Evolutionary conservation across 2,329 filamentous ascomycete genomes (phyloP).

Genomic region (Kalaharituber pfeilii): DNA sequence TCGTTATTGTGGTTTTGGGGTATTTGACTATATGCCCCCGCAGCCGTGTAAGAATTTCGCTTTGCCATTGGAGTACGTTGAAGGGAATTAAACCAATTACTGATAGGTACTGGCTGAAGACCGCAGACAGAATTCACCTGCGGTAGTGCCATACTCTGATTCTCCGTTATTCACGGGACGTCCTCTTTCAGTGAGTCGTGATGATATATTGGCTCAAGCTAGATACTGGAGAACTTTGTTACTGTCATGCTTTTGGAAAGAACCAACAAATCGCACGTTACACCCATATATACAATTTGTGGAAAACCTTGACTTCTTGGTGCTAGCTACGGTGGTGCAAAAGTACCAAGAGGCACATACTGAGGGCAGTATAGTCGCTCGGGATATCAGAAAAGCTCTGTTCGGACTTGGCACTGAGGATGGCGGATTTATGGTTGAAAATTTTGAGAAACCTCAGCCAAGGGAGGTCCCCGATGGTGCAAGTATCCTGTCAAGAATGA

Average conservation of each 20-base stretch:
- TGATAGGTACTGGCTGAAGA: background rate
- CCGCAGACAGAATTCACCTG: background rate
- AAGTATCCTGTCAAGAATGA: background rate
- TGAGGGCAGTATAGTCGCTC: background rate
- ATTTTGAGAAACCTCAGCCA: too few species aligned
- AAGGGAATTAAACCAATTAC: background rate
- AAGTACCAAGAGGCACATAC: background rate
- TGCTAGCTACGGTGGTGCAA: background rate
- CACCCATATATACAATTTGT: background rate
- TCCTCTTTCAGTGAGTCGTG: background rate
- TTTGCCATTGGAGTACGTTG: background rate
- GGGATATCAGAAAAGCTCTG: background rate
- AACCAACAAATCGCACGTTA: background rate
- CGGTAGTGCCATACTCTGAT: background rate
- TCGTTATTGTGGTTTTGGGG: background rate
- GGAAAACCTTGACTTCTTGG: background rate
- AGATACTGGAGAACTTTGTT: background rate
- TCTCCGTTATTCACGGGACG: background rate
- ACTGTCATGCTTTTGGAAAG: background rate
- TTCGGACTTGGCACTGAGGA: background rate
- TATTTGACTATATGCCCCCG: background rate
- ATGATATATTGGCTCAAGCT: background rate
- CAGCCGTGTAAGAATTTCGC: background rate
- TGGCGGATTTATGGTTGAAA: background rate
- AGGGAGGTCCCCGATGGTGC: background rate